phyloP scores from a whole-genome alignment of 192 early-diverging fungal species.

The Backusella circina region DNA sequence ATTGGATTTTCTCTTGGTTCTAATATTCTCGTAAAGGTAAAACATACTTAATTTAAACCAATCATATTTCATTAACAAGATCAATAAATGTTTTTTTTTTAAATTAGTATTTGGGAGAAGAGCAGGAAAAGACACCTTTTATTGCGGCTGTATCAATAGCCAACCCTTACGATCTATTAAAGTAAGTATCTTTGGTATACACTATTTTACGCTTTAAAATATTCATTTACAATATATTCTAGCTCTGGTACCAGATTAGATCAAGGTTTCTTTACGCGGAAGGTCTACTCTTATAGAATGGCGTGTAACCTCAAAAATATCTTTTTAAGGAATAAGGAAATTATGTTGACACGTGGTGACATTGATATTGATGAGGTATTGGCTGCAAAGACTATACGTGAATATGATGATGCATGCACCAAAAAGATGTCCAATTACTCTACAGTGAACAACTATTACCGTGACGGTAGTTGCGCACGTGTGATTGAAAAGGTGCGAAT shows the following conservation, averaged over 20 bases:
- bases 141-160: conserved; percentile 73
- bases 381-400: conserved; percentile 56
- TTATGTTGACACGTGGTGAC: conserved; percentile 39
- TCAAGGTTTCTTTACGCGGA: conserved; percentile 37
- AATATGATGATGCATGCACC: conserved; percentile 85
- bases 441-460: conserved; percentile 81
- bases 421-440: conserved; percentile 71
- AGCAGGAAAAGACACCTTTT: conserved; percentile 70
- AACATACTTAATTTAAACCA: background rate
- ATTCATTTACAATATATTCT: background rate
- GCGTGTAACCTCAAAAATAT: conserved; percentile 42
- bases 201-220: background rate
- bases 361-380: conserved; percentile 52
- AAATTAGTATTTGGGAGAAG: conserved; percentile 74
- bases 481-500: conserved; percentile 62
- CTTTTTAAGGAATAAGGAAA: conserved; percentile 37
- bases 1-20: conserved; percentile 91
- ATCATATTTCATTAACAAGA: background rate
- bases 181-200: conserved; percentile 25
- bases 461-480: conserved; percentile 56
- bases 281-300: conserved; percentile 48
- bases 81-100: background rate
- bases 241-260: conserved; percentile 31
- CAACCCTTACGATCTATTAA: conserved; percentile 84
- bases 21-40: conserved; percentile 85